phyloP scores from a whole-genome alignment of 495 filamentous ascomycete species.

The Aspergillus mulundensis region DNA sequence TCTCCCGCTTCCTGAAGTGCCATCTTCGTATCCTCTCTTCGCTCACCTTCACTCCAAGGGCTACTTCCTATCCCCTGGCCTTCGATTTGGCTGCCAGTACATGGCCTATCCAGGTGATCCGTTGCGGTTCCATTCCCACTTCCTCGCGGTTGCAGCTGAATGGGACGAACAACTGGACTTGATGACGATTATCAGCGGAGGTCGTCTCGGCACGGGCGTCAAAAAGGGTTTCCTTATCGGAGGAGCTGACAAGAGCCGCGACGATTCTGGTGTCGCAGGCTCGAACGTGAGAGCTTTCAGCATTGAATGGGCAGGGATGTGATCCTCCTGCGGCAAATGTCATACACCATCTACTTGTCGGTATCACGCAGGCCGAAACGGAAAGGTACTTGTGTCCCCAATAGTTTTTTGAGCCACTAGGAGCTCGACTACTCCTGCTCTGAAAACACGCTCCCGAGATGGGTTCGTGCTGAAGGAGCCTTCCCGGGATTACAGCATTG shows the following conservation, averaged over 20 bases:
- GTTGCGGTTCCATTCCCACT: conserved; percentile 90
- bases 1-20: conserved; percentile 41
- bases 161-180: conserved; percentile 86
- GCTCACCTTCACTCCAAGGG: conserved; percentile 70
- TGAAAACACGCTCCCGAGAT: not conserved
- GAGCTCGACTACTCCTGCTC: not conserved
- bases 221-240: conserved; percentile 94
- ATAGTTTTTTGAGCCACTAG: too few relatives aligned
- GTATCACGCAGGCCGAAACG: not conserved
- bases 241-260: conserved; percentile 44
- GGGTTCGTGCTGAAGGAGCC: not conserved
- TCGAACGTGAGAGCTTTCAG: conserved; percentile 62
- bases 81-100: conserved; percentile 93
- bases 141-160: conserved; percentile 68
- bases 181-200: conserved; percentile 78
- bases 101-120: conserved; percentile 94
- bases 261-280: conserved; percentile 22
- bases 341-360: not conserved
- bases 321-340: conserved; percentile 11
- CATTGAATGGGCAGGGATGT: conserved; percentile 85
- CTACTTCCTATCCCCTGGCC: conserved; percentile 86
- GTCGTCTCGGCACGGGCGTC: conserved; percentile 84
- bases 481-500: not conserved
- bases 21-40: conserved; percentile 47
- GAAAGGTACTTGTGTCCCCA: not conserved